These are phyloP conservation scores for Eimeria maxima DNA, from an alignment of 169 alveolate genomes.

Conservation along the genomic window DNA sequence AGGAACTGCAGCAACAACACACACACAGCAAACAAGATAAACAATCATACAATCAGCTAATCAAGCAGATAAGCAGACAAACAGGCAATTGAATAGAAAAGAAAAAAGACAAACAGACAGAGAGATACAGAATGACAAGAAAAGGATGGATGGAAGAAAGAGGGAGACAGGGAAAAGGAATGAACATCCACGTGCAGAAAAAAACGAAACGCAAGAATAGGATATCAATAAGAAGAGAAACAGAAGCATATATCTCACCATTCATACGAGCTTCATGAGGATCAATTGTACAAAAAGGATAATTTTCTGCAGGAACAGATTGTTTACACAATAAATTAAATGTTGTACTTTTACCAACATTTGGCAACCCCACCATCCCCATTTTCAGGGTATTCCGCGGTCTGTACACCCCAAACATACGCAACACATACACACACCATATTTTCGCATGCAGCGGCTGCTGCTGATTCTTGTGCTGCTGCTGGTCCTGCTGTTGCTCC, in stretches of 20 bases:
- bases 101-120: no score
- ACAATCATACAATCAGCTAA: no score
- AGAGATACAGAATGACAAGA: no score
- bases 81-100: no score
- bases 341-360: slow-evolving; percentile 95
- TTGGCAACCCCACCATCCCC: slow-evolving; percentile 99
- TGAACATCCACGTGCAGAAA: background rate
- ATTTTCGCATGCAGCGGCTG: background rate
- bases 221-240: background rate
- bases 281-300: slow-evolving; percentile 98
- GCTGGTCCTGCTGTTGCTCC: no score
- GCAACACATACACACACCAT: background rate
- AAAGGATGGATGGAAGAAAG: no score
- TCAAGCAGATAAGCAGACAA: no score
- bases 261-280: slow-evolving; percentile 98
- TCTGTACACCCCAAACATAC: slow-evolving; percentile 78
- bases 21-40: no score
- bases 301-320: slow-evolving; percentile 98
- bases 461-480: no score
- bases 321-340: slow-evolving; percentile 98
- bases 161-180: no score
- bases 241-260: slow-evolving; percentile 80
- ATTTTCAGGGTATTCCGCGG: slow-evolving; percentile 96
- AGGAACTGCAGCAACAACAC: slow-evolving; percentile 87
- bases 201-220: no score